Conservation (phyloP, 352 stramenopile genomes). For the Blastocystis sp. region DNA sequence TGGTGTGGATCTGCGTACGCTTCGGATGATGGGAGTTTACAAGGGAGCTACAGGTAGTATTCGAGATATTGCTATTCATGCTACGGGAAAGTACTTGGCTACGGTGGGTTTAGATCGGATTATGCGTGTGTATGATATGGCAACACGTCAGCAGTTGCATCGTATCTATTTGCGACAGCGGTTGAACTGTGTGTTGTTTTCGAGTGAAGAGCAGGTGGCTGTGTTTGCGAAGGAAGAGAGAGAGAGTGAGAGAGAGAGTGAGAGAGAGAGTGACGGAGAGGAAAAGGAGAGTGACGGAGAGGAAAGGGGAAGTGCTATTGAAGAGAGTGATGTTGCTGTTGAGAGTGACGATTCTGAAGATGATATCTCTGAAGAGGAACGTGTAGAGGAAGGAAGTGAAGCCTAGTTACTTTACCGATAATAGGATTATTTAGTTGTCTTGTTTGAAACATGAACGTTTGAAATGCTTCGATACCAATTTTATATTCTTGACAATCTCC, state of each 20-base stretch:
- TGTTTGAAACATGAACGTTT: too few species aligned
- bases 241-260: conserved; percentile 21
- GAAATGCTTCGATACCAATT: too few species aligned
- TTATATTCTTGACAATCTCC: too few species aligned
- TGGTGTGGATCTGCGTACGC: conserved; percentile 77
- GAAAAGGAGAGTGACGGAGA: conserved; percentile 66
- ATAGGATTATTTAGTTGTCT: too few species aligned
- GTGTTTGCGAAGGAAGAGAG: conserved; percentile 63
- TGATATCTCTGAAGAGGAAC: conserved; percentile 8
- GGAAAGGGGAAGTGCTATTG: conserved; percentile 62
- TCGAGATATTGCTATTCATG: conserved; percentile 78
- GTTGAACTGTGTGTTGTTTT: conserved; percentile 82
- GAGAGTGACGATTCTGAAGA: conserved; percentile 52
- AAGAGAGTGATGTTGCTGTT: conserved; percentile 61
- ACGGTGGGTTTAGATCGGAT: conserved; percentile 85
- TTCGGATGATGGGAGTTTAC: conserved; percentile 77
- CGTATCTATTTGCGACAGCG: conserved; percentile 74
- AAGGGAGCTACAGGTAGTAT: conserved; percentile 81
- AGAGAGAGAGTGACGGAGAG: conserved; percentile 66
- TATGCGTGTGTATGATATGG: conserved; percentile 82
- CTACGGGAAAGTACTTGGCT: conserved; percentile 78
- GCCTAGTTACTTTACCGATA: too few species aligned
- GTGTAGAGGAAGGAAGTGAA: too few species aligned
- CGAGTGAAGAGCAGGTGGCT: conserved; percentile 70
- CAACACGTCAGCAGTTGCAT: conserved; percentile 68